Evolutionary conservation across 768 basidiomycete genomes (phyloP), one percentile per base, ranked within the genome.

Genomic region (Gyrodon lividus): DNA sequence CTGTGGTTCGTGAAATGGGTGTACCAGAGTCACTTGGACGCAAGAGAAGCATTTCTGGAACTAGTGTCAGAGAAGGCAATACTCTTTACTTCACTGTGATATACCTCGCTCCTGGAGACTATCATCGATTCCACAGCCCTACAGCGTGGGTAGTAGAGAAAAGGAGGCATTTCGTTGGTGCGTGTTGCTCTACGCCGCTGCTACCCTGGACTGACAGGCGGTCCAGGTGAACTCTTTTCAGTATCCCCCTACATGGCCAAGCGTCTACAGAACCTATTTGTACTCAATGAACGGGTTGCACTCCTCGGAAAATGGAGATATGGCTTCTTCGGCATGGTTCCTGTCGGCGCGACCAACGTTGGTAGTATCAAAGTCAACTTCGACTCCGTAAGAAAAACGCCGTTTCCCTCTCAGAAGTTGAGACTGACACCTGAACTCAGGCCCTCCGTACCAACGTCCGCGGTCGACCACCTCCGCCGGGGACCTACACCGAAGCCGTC

Each of bases 341-440:
- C 97, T 9, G 96, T 99, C 24, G 97, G 97, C 3, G 97, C 97
- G 2, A 98, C 96, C 10, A 98, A 99, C 67, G 97, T 98, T 46
- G 97, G 97, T 5, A 89, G 87, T 56, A 98, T 99, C 71, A 87
- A 87, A 58, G 80, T 99, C 65, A 95, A 97, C 67, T 99, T 99
- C 69, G 97, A 99, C 68, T 77, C 87, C 65, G 89, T 87, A 40
- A 46, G 67, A 38, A 24, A 50, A 12, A n/a, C 20, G 22, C 5
- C 43, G 16, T 10, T 50, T 24, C 40, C 8, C 17, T 43, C 13
- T n/a, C 12, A 2, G 12, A 19, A 5, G 2, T 30, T 51, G 39
- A 50, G 43, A 34, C 38, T 48, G 37, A 56, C 19, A 38, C 40
- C 23, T 31, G 43, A 39, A 44, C 13, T n/a, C 50, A 92, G 87